Base-by-base conservation (phyloP, 345 rosid genomes). In the Toxicodendron radicans region DNA sequence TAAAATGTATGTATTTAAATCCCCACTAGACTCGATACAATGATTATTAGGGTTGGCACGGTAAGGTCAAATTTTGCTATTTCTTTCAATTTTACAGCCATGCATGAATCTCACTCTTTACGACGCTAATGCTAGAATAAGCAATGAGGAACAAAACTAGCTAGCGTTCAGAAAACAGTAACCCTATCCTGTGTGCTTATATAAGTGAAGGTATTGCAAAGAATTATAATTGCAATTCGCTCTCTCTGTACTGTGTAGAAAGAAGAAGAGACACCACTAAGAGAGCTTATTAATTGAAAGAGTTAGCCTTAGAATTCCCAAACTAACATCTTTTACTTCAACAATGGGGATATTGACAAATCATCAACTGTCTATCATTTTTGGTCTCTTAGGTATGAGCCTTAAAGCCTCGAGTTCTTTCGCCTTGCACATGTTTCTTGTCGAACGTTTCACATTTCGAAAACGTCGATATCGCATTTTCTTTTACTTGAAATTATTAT, bases 321-420 rank as follows among this genome's bases (percentile, higher is more conserved):
- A 12, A 17, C 3, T 3, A 23, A 24, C 3, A 23, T 1, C 17
- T 32, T 43, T 24, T 4, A 16, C 56, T 21, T 14, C 51, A 24
- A 21, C 2, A 45, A 89, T 89, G 93, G 83, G 64, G 7, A 0
- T 72, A 82, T 74, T 83, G 60, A 62, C 74, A 0, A 59, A 58
- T 75, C 79, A 84, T 75, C 70, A 75, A 63, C 79, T 83, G 75
- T 86, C 88, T 66, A 84, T 93, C 76, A 65, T 88, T 35, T 88
- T 88, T 79, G 97, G 97, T 52, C 83, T 91, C 78, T 75, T 86
- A 51, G 96, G 97, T 87, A 89, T 10, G 71, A 32, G 4, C 17
- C 32, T 7, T 14, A 38, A 38, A 38, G 43, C 43, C 8, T 38
- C 7, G 7, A 7, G 8, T 38, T 9, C 9, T 32, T 54, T 52